Conservation (phyloP, 257 asterid species). For the Solanum etuberosum region DNA sequence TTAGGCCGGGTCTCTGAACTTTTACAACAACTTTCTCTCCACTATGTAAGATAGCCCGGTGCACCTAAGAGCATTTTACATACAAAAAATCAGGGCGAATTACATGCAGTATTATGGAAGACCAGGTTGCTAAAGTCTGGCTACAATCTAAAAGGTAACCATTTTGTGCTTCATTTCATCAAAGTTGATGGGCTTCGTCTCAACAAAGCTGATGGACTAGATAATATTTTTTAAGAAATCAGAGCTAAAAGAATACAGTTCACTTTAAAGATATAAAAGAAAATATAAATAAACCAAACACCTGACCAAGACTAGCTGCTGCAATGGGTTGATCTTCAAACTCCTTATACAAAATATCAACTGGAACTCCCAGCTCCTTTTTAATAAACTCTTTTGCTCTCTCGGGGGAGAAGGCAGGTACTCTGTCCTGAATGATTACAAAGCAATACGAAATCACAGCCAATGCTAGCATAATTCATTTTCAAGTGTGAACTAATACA, state of each 20-base stretch:
- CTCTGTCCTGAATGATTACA: slow-evolving; percentile 63
- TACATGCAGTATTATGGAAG: background rate
- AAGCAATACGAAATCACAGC: background rate
- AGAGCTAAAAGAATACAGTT: background rate
- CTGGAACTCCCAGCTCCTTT: slow-evolving; percentile 80
- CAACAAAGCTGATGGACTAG: background rate
- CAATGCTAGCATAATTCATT: background rate
- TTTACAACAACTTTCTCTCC: slow-evolving; percentile 86
- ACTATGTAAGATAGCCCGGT: slow-evolving; percentile 82
- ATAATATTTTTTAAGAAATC: background rate
- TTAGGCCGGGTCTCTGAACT: slow-evolving; percentile 95
- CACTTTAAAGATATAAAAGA: background rate
- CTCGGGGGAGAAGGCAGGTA: slow-evolving; percentile 81
- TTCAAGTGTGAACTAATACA: background rate
- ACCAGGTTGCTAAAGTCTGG: background rate
- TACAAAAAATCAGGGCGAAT: slow-evolving; percentile 19
- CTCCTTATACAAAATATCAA: slow-evolving; percentile 52
- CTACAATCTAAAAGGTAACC: background rate
- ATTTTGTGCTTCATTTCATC: background rate
- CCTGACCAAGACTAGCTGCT: slow-evolving; percentile 99
- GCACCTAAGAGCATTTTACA: slow-evolving; percentile 47
- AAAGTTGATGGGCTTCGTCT: background rate
- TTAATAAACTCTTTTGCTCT: slow-evolving; percentile 63
- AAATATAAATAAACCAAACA: slow-evolving; percentile 37
- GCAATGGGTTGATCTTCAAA: slow-evolving; percentile 94